Conservation (phyloP, 345 rosid genomes). For the Brassica carinata region DNA sequence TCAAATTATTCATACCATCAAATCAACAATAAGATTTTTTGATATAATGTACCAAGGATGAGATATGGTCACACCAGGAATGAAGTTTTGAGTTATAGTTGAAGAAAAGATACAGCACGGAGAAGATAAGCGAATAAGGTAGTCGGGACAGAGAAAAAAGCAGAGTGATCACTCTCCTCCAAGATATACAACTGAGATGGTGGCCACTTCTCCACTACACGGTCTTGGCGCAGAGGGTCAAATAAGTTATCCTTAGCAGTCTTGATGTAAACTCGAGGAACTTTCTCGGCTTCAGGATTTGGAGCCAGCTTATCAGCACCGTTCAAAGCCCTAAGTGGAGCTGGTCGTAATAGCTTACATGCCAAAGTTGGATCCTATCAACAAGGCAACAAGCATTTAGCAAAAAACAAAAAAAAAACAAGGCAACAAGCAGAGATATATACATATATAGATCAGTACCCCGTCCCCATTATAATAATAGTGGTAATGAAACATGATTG, state of each 20-base stretch:
- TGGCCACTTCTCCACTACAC: constrained; percentile 43
- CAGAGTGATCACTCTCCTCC: constrained; percentile 45
- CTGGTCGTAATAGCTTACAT: constrained; percentile 39
- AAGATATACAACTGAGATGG: constrained; percentile 39
- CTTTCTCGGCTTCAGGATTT: constrained; percentile 34
- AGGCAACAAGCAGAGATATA: not conserved
- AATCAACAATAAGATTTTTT: not conserved
- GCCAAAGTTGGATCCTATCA: constrained; percentile 38
- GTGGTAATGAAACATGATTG: not conserved
- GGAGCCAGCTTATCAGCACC: constrained; percentile 15
- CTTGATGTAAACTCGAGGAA: constrained; percentile 44
- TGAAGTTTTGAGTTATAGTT: not conserved
- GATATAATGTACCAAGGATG: not conserved
- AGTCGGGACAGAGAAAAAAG: constrained; percentile 46
- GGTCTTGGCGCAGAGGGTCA: constrained; percentile 30
- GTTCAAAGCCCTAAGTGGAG: constrained; percentile 33
- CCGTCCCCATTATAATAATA: not conserved
- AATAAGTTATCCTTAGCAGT: constrained; percentile 38
- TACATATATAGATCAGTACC: not conserved
- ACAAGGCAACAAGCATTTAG: not conserved
- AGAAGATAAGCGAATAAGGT: constrained; percentile 35
- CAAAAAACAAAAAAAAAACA: too few relatives aligned
- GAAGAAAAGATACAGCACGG: constrained; percentile 36
- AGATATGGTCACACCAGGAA: not conserved
- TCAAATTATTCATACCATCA: not conserved